Evolutionary conservation across 2,329 filamentous ascomycete genomes (phyloP).

Genomic region (Aureobasidium sp.): DNA sequence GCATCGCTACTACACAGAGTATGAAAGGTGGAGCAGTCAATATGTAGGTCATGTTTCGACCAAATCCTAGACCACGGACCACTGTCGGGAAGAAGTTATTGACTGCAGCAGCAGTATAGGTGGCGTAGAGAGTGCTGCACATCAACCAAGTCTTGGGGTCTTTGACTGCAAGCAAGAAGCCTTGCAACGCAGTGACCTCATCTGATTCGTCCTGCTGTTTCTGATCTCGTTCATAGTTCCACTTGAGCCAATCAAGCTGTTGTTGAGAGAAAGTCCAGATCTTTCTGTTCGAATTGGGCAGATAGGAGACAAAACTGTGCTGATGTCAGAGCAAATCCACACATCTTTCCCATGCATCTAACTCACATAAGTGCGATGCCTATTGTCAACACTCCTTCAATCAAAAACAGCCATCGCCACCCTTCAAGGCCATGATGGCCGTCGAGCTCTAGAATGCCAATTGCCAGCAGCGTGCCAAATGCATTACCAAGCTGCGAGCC

Average conservation of each 20-base stretch:
- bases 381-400: constrained; percentile 33
- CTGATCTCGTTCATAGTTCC: constrained; percentile 6
- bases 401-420: constrained; percentile 25
- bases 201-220: constrained; percentile 24
- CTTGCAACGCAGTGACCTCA: constrained; percentile 28
- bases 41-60: constrained; percentile 26
- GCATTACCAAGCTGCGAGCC: constrained; percentile 45
- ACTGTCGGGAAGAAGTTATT: constrained; percentile 30
- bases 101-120: constrained; percentile 32
- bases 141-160: constrained; percentile 32
- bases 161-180: constrained; percentile 27
- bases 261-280: constrained; percentile 23
- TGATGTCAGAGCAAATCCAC: constrained; percentile 21
- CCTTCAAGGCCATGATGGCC: background rate
- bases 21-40: constrained; percentile 33
- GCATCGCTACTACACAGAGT: constrained; percentile 29
- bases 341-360: constrained; percentile 10
- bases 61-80: constrained; percentile 30
- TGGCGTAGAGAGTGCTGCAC: constrained; percentile 31
- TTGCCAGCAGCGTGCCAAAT: constrained; percentile 34
- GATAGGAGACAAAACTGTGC: background rate
- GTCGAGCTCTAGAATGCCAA: constrained; percentile 6
- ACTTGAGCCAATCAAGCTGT: constrained; percentile 2
- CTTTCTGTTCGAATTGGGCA: constrained; percentile 25
- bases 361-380: constrained; percentile 24